Evolutionary conservation across 371 early-diverging fungal genomes (phyloP), one percentile per base, ranked within the genome.

Genomic region (Fennellomyces sp.): DNA sequence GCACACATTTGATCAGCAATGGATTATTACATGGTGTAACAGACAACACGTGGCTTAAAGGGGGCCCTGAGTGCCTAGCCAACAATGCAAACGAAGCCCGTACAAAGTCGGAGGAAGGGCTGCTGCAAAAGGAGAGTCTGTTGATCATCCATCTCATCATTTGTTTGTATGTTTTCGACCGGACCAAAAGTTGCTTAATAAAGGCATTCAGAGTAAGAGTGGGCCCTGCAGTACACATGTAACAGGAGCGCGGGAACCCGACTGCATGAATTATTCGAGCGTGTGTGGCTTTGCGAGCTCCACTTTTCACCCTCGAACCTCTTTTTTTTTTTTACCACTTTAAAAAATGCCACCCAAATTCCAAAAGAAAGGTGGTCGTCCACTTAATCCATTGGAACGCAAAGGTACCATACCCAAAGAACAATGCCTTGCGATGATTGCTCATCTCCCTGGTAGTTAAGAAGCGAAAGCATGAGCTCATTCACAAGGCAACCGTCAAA

Each of bases 401-500:
- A 56, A 56, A 56, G 29, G 57, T 47, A 56, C n/a, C 7, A 13
- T 26, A 13, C 17, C 27, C 45, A n/a, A 6, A 21, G 13, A 21
- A 15, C 5, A 21, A 38, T 19, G 7, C 29, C 12, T 25, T 19
- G n/a, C 35, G 19, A 1, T 4, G 4, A 38, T 0, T 27, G 2
- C 4, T 26, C 4, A 45, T 19, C 19, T 41, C n/a, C 17, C 2
- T 56, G 26, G 41, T 66, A 85, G 85, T 80, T 48, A 71, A 73
- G 62, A 84, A 86, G 53, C 62, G 75, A 59, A 86, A 86, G 52
- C 66, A 77, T 4, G 81, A 86, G 8, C 63, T 84, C 31, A 81
- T 86, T 36, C 86, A 86, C 57, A 86, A 86, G 62, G 82, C 84
- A 15, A 72, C 74, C 45, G 83, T 86, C 35, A 86, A 86, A 61